Evolutionary conservation across 2,329 filamentous ascomycete species (phyloP).

Genomic region (Thyridium curvatum): DNA sequence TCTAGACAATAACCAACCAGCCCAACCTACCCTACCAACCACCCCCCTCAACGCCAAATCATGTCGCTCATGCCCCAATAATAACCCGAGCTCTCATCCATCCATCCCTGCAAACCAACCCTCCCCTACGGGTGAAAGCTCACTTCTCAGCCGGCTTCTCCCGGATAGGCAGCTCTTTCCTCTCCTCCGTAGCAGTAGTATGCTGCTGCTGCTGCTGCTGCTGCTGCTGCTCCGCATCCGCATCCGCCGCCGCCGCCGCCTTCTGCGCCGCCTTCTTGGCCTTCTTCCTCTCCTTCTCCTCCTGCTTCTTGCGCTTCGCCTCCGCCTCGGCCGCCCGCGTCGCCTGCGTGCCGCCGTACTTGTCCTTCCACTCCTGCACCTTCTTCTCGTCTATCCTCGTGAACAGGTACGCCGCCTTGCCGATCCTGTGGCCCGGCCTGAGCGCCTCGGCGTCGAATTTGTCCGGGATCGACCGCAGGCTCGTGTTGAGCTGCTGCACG

Average conservation of each 20-base stretch:
- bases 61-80: too few relatives aligned
- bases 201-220: conserved; percentile 2
- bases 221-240: conserved; percentile 2
- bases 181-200: conserved; percentile 15
- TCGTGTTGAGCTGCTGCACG: conserved; percentile 58
- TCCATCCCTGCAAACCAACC: too few relatives aligned
- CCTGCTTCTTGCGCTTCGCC: conserved; percentile 22
- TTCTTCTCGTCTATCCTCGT: conserved; percentile 67
- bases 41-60: too few relatives aligned
- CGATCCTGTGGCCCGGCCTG: conserved; percentile 71
- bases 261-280: conserved; percentile 21
- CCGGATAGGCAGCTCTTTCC: conserved; percentile 19
- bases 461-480: conserved; percentile 58
- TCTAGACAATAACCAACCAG: too few relatives aligned
- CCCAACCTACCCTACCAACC: too few relatives aligned
- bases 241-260: conserved; percentile 13
- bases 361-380: conserved; percentile 63
- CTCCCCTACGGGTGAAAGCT: too few relatives aligned
- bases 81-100: too few relatives aligned
- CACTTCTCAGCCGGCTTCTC: conserved; percentile 21
- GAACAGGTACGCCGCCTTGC: conserved; percentile 51
- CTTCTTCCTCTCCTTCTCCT: conserved; percentile 19
- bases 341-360: conserved; percentile 41
- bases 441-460: conserved; percentile 57
- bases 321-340: conserved; percentile 18